Base-by-base conservation (phyloP, 177 flowering plant species). In the Vitis hybrid region DNA sequence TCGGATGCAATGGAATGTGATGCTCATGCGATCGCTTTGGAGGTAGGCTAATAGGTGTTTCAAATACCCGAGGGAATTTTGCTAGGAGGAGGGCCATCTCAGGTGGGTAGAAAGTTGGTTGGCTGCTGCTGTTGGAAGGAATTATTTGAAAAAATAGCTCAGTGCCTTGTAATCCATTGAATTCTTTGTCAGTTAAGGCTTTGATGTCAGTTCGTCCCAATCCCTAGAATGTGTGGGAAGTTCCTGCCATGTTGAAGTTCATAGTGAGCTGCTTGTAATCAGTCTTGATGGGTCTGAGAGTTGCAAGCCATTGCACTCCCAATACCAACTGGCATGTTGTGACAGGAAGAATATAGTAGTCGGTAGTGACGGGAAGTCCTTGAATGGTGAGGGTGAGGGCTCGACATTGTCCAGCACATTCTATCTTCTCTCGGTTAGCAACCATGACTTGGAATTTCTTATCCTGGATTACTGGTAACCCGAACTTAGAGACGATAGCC, bases 261-360 rank as follows among this genome's bases (percentile, higher is more conserved):
- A 61, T 61, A 3, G 64, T 61, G 64, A 61, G 64, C 2, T 30
- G 14, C 64, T 34, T 30, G 64, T 34, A 61, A 3, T 61, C 51
- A 1, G 5, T 61, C 23, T 23, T 2, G 23, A 23, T 23, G 23
- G 23, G 23, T 23, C 2, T 0, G 2, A 23, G 23, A 23, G 64
- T 61, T 15, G 1, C 49, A 4, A 34, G n/a, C 64, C 64, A 61
- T 61, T 61, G 64, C 2, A 61, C 50, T 26, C 64, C 8, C 50
- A 61, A 61, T 1, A 61, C 64, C 48, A 30, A 6, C 2, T 30
- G 64, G 14, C 51, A 61, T 26, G 6, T 4, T 2, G 51, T 51
- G 7, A 61, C 49, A 5, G 64, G 64, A 26, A 61, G 48, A 61
- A 34, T n/a, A 2, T 57, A 57, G 18, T 14, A 57, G n/a, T 57